phyloP scores from a whole-genome alignment of 1,139 yeast species.

The Protomyces pachydermus region DNA sequence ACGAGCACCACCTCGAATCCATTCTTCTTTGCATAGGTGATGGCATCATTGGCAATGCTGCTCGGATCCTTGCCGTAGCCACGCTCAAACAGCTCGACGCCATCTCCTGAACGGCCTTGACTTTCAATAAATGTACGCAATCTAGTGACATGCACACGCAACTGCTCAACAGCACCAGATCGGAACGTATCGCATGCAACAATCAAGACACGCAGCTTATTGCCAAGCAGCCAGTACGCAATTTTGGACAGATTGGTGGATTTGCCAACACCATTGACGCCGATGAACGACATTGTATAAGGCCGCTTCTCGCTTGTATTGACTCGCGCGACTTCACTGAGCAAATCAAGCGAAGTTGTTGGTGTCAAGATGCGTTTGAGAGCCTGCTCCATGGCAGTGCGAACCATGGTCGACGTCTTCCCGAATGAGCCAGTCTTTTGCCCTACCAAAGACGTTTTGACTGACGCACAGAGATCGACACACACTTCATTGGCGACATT shows the following conservation, averaged over 20 bases:
- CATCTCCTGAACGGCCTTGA: conserved; percentile 45
- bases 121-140: conserved; percentile 58
- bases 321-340: conserved; percentile 69
- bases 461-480: conserved; percentile 52
- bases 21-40: conserved; percentile 54
- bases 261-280: conserved; percentile 97
- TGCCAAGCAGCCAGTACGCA: conserved; percentile 92
- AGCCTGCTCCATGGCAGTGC: conserved; percentile 66
- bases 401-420: conserved; percentile 55
- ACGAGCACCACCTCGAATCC: conserved; percentile 80
- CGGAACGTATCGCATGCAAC: conserved; percentile 98
- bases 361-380: conserved; percentile 83
- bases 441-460: conserved; percentile 58
- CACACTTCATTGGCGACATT: conserved; percentile 58
- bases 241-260: conserved; percentile 90
- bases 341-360: conserved; percentile 78
- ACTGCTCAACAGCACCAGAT: conserved; percentile 96
- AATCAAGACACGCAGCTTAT: conserved; percentile 76
- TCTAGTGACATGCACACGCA: conserved; percentile 86
- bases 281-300: conserved; percentile 91
- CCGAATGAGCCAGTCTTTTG: conserved; percentile 65
- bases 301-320: conserved; percentile 47
- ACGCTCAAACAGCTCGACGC: conserved; percentile 79
- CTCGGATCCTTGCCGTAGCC: conserved; percentile 98
- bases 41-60: conserved; percentile 90